These are phyloP conservation scores for Thelonectria olida DNA, from an alignment of 2,329 filamentous ascomycete species.

Conservation along the genomic window DNA sequence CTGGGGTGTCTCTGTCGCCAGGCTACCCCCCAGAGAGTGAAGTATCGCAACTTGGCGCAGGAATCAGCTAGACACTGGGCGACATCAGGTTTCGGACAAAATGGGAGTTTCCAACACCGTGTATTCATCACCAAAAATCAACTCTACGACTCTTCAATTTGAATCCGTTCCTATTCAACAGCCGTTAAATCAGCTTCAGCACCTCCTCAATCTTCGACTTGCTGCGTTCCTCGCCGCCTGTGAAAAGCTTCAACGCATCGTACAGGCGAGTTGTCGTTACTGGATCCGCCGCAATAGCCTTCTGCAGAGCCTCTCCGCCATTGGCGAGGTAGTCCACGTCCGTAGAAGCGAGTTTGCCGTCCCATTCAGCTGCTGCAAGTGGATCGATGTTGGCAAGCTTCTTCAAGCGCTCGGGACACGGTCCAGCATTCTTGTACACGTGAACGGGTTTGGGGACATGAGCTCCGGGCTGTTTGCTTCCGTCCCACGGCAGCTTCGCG, in stretches of 20 bases:
- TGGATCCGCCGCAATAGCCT: constrained; percentile 52
- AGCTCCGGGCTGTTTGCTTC: constrained; percentile 47
- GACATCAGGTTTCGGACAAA: too few relatives aligned
- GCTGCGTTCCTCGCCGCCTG: constrained; percentile 49
- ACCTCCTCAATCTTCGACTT: constrained; percentile 47
- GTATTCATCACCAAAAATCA: too few relatives aligned
- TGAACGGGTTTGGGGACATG: constrained; percentile 52
- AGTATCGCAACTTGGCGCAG: too few relatives aligned
- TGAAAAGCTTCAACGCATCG: constrained; percentile 53
- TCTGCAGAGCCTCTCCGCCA: constrained; percentile 52
- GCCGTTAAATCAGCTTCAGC: constrained; percentile 21
- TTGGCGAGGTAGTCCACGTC: constrained; percentile 58
- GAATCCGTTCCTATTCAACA: not conserved
- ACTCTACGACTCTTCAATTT: too few relatives aligned
- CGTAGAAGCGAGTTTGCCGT: constrained; percentile 50
- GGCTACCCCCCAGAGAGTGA: too few relatives aligned
- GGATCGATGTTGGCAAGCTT: constrained; percentile 51
- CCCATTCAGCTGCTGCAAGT: constrained; percentile 47
- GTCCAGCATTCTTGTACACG: constrained; percentile 47
- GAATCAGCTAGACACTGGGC: too few relatives aligned
- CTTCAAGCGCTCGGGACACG: constrained; percentile 45
- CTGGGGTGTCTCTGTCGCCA: too few relatives aligned
- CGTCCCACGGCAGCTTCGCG: constrained; percentile 48
- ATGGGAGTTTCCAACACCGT: too few relatives aligned
- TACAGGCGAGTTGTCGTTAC: constrained; percentile 48